phyloP scores from a whole-genome alignment of 805 yeast genomes.

The Nakazawaea wickerhamii region DNA sequence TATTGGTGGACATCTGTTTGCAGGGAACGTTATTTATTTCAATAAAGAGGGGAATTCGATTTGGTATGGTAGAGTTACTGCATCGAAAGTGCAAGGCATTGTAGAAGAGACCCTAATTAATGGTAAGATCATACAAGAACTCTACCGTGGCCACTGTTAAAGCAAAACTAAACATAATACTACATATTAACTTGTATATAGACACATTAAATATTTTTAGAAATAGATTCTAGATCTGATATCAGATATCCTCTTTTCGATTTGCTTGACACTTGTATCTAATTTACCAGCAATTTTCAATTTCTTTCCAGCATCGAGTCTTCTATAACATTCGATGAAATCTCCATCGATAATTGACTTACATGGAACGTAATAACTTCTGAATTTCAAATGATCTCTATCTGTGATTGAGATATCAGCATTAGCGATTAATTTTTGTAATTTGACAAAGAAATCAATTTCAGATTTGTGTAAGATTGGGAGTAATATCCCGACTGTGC shows the following conservation, averaged over 20 bases:
- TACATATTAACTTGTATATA: background rate
- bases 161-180: background rate
- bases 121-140: conserved; percentile 46
- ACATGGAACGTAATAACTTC: conserved; percentile 80
- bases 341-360: conserved; percentile 86
- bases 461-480: conserved; percentile 66
- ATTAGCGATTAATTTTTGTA: conserved; percentile 44
- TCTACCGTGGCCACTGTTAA: conserved; percentile 43
- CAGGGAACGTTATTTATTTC: conserved; percentile 71
- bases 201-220: background rate
- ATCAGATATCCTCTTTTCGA: conserved; percentile 48
- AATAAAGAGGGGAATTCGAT: conserved; percentile 37
- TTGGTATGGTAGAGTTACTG: conserved; percentile 78
- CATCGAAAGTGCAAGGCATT: conserved; percentile 61
- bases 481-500: conserved; percentile 67
- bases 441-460: conserved; percentile 45
- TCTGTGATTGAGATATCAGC: conserved; percentile 39
- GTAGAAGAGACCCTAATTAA: conserved; percentile 46
- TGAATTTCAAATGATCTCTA: conserved; percentile 58
- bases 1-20: conserved; percentile 82
- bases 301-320: conserved; percentile 29
- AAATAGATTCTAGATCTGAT: conserved; percentile 36
- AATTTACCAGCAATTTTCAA: conserved; percentile 33
- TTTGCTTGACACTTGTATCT: conserved; percentile 42
- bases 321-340: conserved; percentile 54